phyloP scores from a whole-genome alignment of 441 rosid genomes.

The Bocquillonia castaneifolia region DNA sequence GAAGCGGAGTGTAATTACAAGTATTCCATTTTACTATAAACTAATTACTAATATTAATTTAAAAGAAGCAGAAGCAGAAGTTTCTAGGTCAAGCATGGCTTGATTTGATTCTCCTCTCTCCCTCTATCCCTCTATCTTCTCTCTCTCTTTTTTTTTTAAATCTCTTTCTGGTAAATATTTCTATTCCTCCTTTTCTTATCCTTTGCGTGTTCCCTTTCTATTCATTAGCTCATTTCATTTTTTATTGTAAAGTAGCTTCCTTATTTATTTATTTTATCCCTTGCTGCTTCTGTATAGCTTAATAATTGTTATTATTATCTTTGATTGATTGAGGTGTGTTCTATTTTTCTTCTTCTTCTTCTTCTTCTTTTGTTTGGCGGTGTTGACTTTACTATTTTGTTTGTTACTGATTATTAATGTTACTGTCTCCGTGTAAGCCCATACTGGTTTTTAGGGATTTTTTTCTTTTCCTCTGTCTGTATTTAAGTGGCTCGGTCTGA shows the following conservation, averaged over 20 bases:
- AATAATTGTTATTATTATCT: background rate
- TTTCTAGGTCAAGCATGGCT: slow-evolving; percentile 40
- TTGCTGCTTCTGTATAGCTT: background rate
- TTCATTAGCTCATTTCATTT: background rate
- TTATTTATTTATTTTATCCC: background rate
- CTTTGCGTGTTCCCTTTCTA: slow-evolving; percentile 13
- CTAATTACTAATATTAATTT: slow-evolving; percentile 19
- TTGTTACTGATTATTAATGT: background rate
- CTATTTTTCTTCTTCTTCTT: background rate
- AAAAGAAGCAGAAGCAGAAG: too few relatives aligned
- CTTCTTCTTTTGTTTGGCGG: background rate
- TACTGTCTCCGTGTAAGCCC: background rate
- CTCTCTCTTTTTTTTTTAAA: background rate
- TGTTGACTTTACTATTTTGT: background rate
- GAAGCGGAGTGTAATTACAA: too few relatives aligned
- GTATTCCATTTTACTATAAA: too few relatives aligned
- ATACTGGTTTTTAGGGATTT: background rate
- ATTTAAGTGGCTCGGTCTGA: background rate
- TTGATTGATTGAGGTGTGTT: background rate
- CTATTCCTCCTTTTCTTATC: background rate
- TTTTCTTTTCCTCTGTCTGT: background rate
- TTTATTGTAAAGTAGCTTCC: too few relatives aligned
- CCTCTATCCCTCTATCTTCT: background rate
- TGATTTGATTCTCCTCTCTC: slow-evolving; percentile 26
- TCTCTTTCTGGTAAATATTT: slow-evolving; percentile 32